These are phyloP conservation scores for Rhytidiadelphus loreus DNA, from an alignment of 225 moss, liverwort and hornwort genomes.

Conservation along the genomic window DNA sequence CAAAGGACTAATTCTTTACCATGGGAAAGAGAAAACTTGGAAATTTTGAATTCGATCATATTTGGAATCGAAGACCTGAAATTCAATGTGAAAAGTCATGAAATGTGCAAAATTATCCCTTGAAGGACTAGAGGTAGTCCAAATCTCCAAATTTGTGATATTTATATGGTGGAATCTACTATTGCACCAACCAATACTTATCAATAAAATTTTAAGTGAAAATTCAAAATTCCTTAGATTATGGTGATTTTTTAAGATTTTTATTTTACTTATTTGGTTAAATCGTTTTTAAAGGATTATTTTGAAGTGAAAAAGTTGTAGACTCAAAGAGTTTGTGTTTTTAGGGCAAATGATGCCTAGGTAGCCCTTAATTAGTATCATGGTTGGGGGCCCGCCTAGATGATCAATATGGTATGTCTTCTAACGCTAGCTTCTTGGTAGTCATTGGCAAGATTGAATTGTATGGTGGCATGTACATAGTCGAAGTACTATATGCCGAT, in stretches of 20 bases:
- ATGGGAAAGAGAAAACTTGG: accelerated
- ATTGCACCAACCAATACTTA: too few species aligned
- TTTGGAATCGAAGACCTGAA: background rate
- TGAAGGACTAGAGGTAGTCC: too few species aligned
- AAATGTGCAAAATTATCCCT: background rate
- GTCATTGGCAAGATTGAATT: too few species aligned
- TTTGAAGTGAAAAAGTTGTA: background rate
- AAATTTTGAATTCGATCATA: background rate
- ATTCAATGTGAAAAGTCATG: accelerated
- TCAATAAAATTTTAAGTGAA: too few species aligned
- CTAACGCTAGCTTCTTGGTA: too few species aligned
- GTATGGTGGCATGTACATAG: too few species aligned
- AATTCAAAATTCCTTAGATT: background rate
- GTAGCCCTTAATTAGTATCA: too few species aligned
- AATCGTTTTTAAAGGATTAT: background rate
- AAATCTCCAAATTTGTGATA: background rate
- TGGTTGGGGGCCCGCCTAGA: too few species aligned
- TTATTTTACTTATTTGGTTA: background rate
- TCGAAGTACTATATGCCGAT: too few species aligned
- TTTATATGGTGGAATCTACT: background rate
- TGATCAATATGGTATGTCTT: too few species aligned
- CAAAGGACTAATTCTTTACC: accelerated
- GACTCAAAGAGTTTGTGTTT: too few species aligned
- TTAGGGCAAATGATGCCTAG: too few species aligned
- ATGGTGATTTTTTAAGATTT: background rate